Percentiles rank a stretch among this genome's conserved stretches.
These are phyloP conservation scores for Aspergillus tanneri DNA, from an alignment of 2,329 filamentous ascomycete genomes.

Conservation along the genomic window DNA sequence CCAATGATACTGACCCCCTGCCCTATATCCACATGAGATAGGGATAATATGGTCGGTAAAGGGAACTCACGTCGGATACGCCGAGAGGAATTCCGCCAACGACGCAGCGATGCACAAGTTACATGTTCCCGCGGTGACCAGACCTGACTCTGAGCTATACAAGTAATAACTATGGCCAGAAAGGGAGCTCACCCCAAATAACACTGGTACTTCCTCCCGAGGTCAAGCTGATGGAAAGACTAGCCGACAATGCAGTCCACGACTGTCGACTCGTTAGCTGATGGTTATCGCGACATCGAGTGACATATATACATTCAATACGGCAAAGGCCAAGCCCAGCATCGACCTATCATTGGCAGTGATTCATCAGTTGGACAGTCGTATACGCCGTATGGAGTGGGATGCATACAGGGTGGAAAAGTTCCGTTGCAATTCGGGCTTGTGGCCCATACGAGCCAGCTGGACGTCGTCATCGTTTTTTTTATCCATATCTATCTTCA, in stretches of 20 bases:
- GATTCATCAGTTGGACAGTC: constrained; percentile 1
- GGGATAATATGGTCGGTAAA: neutral
- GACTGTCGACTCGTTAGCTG: constrained; percentile 35
- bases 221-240: constrained; percentile 61
- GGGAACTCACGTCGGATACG: constrained; percentile 52
- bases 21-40: constrained; percentile 24
- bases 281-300: neutral
- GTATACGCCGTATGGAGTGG: neutral
- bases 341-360: constrained; percentile 49
- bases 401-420: constrained; percentile 50
- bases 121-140: constrained; percentile 63
- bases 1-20: constrained; percentile 69
- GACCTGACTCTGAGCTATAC: constrained; percentile 23
- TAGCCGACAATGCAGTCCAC: constrained; percentile 61
- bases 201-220: constrained; percentile 71
- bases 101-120: constrained; percentile 68
- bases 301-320: constrained; percentile 49
- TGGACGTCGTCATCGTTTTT: constrained; percentile 40
- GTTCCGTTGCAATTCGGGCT: constrained; percentile 57
- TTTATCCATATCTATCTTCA: constrained; percentile 10
- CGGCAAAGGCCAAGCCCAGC: constrained; percentile 61
- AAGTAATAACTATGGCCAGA: neutral
- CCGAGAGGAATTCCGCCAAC: constrained; percentile 68
- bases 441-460: constrained; percentile 54
- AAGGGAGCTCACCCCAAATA: constrained; percentile 61